Evolutionary conservation across 495 filamentous ascomycete genomes (phyloP).

Genomic region (Rhizodiscina lignyota): DNA sequence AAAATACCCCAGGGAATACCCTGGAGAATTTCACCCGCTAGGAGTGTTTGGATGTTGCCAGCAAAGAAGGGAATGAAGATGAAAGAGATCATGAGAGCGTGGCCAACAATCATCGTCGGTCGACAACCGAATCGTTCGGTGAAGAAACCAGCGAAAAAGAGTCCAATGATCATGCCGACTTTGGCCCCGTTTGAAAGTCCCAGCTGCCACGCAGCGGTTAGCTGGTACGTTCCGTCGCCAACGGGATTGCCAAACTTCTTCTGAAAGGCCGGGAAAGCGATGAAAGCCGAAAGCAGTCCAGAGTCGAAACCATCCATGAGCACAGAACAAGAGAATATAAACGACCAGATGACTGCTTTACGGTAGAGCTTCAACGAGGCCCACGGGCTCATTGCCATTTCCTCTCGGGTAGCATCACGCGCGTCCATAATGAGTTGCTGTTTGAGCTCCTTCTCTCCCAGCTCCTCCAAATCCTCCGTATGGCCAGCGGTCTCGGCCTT

Average conservation of each 20-base stretch:
- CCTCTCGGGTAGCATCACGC: no score
- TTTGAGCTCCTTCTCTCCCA: no score
- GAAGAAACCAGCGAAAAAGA: conserved; percentile 17
- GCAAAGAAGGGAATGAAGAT: conserved; percentile 20
- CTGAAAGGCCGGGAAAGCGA: conserved; percentile 21
- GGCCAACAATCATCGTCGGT: conserved; percentile 11
- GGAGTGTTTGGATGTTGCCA: conserved; percentile 8
- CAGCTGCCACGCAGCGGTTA: conserved; percentile 17
- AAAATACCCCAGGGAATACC: conserved; percentile 19
- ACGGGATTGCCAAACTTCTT: conserved; percentile 12
- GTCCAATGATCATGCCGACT: conserved; percentile 19
- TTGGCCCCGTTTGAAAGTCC: conserved; percentile 15
- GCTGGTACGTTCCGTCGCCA: conserved; percentile 12
- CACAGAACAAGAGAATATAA: conserved; percentile 23
- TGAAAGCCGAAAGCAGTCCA: conserved; percentile 19
- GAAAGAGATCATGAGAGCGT: conserved; percentile 11
- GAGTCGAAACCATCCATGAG: conserved; percentile 32
- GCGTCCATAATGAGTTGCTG: no score
- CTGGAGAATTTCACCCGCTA: conserved; percentile 15
- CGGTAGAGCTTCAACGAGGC: conserved; percentile 26
- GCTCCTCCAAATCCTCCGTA: no score
- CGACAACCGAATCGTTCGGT: conserved; percentile 15
- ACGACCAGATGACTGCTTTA: conserved; percentile 18
- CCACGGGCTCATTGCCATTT: no score
- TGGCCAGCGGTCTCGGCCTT: no score